These are phyloP conservation scores for Jamesozyma rosinii DNA, from an alignment of 805 yeast genomes.

Conservation along the genomic window DNA sequence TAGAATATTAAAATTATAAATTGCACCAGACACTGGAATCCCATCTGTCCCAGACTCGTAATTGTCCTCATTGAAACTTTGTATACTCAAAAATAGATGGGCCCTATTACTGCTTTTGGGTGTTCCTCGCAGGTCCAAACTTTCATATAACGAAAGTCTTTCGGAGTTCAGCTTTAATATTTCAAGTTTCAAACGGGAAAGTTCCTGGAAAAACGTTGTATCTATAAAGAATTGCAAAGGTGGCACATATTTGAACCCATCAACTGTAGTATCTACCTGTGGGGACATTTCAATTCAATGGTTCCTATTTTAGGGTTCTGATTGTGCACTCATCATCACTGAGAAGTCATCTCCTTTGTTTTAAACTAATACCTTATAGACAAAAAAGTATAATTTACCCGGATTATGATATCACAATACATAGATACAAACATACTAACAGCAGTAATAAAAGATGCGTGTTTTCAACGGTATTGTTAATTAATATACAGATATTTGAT, in stretches of 20 bases:
- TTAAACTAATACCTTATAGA: too few relatives aligned
- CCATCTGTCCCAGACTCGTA: slow-evolving; percentile 4
- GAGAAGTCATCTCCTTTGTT: too few relatives aligned
- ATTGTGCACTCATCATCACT: too few relatives aligned
- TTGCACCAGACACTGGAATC: slow-evolving; percentile 29
- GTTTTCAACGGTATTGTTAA: too few relatives aligned
- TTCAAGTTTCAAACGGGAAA: slow-evolving; percentile 67
- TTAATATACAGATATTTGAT: background rate
- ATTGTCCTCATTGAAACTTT: slow-evolving; percentile 27
- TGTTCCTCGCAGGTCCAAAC: slow-evolving; percentile 15
- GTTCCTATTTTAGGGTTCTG: background rate
- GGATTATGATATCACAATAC: too few relatives aligned
- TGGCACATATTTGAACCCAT: slow-evolving; percentile 24
- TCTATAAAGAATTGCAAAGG: slow-evolving; percentile 69
- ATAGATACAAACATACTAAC: too few relatives aligned
- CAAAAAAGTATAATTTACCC: too few relatives aligned
- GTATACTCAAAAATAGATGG: slow-evolving; percentile 21
- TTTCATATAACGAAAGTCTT: slow-evolving; percentile 22
- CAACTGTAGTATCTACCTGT: background rate
- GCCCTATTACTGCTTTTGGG: slow-evolving; percentile 12
- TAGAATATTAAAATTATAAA: slow-evolving; percentile 66
- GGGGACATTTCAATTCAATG: background rate
- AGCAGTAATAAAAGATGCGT: too few relatives aligned
- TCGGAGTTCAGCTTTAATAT: slow-evolving; percentile 46
- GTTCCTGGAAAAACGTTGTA: slow-evolving; percentile 72